phyloP scores from a whole-genome alignment of 805 yeast genomes.

The Jamesozyma hellenica region DNA sequence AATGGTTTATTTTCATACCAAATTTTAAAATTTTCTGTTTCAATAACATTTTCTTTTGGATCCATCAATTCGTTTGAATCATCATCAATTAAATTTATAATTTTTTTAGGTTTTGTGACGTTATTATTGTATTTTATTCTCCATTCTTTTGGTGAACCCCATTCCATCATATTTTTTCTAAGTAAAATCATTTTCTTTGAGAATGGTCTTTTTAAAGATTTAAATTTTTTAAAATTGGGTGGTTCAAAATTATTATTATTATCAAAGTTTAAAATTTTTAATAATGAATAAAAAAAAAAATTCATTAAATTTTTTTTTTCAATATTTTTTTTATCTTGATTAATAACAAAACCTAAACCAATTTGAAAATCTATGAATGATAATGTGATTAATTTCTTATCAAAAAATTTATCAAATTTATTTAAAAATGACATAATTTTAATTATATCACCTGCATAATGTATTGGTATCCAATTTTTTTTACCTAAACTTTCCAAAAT shows the following conservation, averaged over 20 bases:
- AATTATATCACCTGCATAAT: conserved; percentile 25
- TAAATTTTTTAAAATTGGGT: conserved; percentile 10
- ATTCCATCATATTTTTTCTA: conserved; percentile 14
- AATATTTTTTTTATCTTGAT: conserved; percentile 9
- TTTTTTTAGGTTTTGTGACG: not conserved
- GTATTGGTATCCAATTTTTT: conserved; percentile 7
- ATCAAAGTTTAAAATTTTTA: conserved; percentile 18
- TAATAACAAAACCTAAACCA: not conserved
- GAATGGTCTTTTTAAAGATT: conserved; percentile 14
- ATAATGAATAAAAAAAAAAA: conserved; percentile 16
- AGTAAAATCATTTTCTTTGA: conserved; percentile 16
- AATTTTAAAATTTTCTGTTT: conserved; percentile 14
- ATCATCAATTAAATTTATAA: conserved; percentile 4
- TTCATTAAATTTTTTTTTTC: conserved; percentile 24
- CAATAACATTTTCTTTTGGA: conserved; percentile 11
- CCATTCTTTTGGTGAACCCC: conserved; percentile 29
- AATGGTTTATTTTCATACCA: conserved; percentile 11
- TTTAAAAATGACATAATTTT: conserved; percentile 25
- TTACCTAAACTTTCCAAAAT: no score
- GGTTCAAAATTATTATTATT: not conserved
- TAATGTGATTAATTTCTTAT: conserved; percentile 14
- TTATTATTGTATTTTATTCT: not conserved
- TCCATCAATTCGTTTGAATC: conserved; percentile 10
- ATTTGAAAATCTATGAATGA: conserved; percentile 27
- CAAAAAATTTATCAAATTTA: conserved; percentile 20